Evolutionary conservation across 345 rosid species (phyloP), one percentile per base, ranked within the genome.

Genomic region (Dimocarpus longan): DNA sequence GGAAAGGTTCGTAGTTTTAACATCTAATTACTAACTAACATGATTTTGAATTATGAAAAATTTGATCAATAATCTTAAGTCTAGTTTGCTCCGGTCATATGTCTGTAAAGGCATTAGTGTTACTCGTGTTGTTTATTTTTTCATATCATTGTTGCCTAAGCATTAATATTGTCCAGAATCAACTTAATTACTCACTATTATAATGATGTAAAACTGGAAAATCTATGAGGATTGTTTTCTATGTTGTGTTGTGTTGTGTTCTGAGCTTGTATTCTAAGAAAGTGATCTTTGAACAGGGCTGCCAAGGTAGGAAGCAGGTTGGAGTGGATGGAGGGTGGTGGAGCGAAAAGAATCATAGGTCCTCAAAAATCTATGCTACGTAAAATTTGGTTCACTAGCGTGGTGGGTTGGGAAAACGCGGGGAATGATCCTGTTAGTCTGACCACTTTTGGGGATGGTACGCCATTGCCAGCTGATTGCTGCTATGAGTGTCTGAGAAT

Each of bases 361-460:
- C 99, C 98, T 98, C 91, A 3, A 79, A 4, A 87, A 74, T 83
- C 87, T 3, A 88, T 94, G 84, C 83, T 85, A 54, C 91, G 93
- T 3, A 93, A 95, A 85, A 87, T 88, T 12, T 95, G 99, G 98
- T 92, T 93, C 84, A 93, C 90, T 42, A 91, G 95, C 83, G 87
- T 91, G 94, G 98, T 92, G 66, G 98, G 98, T 0, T 91, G 99
- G 99, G 83, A 92, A 78, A 94, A 91, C 68, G 84, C 70, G 8
- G 80, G 93, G 70, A 95, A 92, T 6, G 93, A 92, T 85, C 95
- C 97, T 10, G 79, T 21, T 48, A 93, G 90, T 80, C 91, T 94
- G 0, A 93, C 91, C 50, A 89, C 89, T 4, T 92, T 92, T 11
- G 97, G 97, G 15, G 88, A 92, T 32, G 98, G 97, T 4, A 73